phyloP scores from a whole-genome alignment of 2,329 filamentous ascomycete genomes.

The Rhytidhysteron rufulum region DNA sequence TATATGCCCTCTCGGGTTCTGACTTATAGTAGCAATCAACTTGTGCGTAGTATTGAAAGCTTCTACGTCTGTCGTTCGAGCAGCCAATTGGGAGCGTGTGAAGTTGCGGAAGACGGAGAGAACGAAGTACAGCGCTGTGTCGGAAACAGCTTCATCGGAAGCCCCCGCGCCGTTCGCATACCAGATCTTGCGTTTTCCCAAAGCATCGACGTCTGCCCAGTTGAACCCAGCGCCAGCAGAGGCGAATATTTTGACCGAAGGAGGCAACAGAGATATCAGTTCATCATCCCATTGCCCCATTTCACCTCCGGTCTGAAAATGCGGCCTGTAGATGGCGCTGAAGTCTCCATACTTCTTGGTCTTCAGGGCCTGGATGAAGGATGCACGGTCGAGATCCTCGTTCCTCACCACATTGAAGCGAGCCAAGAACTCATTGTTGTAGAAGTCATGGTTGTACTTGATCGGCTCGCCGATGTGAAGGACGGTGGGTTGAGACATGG shows the following conservation, averaged over 20 bases:
- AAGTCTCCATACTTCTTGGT: slow-evolving; percentile 13
- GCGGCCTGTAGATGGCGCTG: slow-evolving; percentile 12
- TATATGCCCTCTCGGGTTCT: slow-evolving; percentile 10
- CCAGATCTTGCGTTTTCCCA: slow-evolving; percentile 11
- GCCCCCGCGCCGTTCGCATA: slow-evolving; percentile 44
- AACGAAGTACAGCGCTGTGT: slow-evolving; percentile 42
- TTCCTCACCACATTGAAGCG: slow-evolving; percentile 41
- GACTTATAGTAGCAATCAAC: slow-evolving; percentile 3
- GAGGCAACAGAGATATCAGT: slow-evolving; percentile 9
- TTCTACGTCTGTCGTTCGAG: slow-evolving; percentile 7
- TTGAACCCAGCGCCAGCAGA: slow-evolving; percentile 12
- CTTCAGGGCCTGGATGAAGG: slow-evolving; percentile 10
- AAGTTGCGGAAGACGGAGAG: slow-evolving; percentile 22
- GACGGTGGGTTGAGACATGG: slow-evolving; percentile 29
- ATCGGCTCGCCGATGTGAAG: slow-evolving; percentile 47
- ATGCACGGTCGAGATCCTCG: slow-evolving; percentile 31
- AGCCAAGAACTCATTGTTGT: slow-evolving; percentile 36
- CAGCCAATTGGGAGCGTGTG: slow-evolving; percentile 9
- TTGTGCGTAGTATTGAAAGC: slow-evolving; percentile 8
- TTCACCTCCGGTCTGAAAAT: slow-evolving; percentile 12
- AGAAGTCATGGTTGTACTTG: slow-evolving; percentile 45
- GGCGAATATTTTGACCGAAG: slow-evolving; percentile 9
- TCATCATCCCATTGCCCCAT: slow-evolving; percentile 15
- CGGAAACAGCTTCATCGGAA: slow-evolving; percentile 43
- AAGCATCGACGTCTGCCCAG: slow-evolving; percentile 12